A percentile compares a stretch with the other conserved stretches of the same genome.
These are phyloP conservation scores for Hygrophila difformis DNA, from an alignment of 257 asterid genomes.

Conservation along the genomic window DNA sequence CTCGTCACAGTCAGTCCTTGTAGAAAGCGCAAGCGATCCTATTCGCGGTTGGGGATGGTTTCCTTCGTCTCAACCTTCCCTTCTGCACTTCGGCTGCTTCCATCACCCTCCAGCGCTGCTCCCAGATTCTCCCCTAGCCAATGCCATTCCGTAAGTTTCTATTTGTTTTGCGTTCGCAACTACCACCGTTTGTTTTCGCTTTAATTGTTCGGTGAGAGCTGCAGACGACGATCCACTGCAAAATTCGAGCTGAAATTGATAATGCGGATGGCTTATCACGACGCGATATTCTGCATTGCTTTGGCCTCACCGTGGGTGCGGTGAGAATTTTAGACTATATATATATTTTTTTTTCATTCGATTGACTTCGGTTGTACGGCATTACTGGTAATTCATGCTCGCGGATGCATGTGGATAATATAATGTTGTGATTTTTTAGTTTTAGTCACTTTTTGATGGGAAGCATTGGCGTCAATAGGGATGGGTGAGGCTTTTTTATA, in stretches of 20 bases:
- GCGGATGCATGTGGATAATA: not conserved
- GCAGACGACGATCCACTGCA: slow-evolving; percentile 52
- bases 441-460: not conserved
- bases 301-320: slow-evolving; percentile 59
- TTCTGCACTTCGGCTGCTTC: slow-evolving; percentile 33
- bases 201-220: slow-evolving; percentile 1
- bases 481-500: no score
- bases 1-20: not conserved
- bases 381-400: not conserved
- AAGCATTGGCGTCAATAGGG: no score
- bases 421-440: not conserved
- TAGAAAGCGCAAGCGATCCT: not conserved
- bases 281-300: slow-evolving; percentile 50
- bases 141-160: slow-evolving; percentile 38
- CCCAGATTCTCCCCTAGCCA: slow-evolving; percentile 23
- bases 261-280: slow-evolving; percentile 39
- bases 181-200: not conserved
- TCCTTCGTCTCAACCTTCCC: slow-evolving; percentile 76
- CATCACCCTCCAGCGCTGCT: slow-evolving; percentile 25
- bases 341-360: no score
- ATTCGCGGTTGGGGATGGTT: slow-evolving; percentile 30
- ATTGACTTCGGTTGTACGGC: not conserved
- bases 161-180: not conserved
- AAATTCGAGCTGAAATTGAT: slow-evolving; percentile 26
- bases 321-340: slow-evolving; percentile 54